These are phyloP conservation scores for Pseudevernia furfuracea DNA, from an alignment of 495 filamentous ascomycete species.

Conservation along the genomic window DNA sequence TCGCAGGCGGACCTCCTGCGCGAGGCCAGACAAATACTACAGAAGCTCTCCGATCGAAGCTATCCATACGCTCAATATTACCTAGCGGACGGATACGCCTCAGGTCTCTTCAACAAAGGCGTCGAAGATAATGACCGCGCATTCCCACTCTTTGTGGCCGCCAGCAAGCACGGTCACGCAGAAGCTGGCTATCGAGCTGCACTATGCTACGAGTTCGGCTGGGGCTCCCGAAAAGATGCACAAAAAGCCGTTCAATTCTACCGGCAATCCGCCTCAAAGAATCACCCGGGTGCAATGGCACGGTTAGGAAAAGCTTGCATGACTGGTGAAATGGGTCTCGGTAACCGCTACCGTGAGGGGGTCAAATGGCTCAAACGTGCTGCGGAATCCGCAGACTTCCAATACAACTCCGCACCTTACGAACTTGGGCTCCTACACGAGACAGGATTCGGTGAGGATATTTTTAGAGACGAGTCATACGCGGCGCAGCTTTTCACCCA, in stretches of 20 bases:
- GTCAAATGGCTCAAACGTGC: constrained; percentile 96
- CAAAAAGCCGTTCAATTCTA: constrained; percentile 91
- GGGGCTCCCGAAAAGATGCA: constrained; percentile 83
- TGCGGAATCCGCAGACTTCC: constrained; percentile 74
- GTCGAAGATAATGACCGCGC: constrained; percentile 84
- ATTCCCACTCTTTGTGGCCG: constrained; percentile 84
- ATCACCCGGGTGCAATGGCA: constrained; percentile 90
- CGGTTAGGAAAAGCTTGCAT: constrained; percentile 87
- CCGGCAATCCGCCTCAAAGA: constrained; percentile 80
- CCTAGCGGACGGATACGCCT: constrained; percentile 86
- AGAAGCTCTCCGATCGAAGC: constrained; percentile 73
- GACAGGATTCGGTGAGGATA: constrained; percentile 80
- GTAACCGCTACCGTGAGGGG: constrained; percentile 81
- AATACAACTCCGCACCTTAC: constrained; percentile 90
- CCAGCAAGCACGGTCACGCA: constrained; percentile 94
- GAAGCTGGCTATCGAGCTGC: constrained; percentile 92
- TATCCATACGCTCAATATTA: constrained; percentile 98
- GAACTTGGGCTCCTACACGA: constrained; percentile 84
- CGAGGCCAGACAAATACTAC: constrained; percentile 85
- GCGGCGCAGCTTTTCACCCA: constrained; percentile 92
- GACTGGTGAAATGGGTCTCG: constrained; percentile 74
- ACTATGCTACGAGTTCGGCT: constrained; percentile 95
- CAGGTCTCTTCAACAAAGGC: constrained; percentile 88
- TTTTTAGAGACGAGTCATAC: constrained; percentile 84
- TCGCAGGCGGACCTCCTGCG: constrained; percentile 61